Base-by-base conservation (phyloP, 2,329 filamentous ascomycete genomes). In the Dactylellina parvicollis region DNA sequence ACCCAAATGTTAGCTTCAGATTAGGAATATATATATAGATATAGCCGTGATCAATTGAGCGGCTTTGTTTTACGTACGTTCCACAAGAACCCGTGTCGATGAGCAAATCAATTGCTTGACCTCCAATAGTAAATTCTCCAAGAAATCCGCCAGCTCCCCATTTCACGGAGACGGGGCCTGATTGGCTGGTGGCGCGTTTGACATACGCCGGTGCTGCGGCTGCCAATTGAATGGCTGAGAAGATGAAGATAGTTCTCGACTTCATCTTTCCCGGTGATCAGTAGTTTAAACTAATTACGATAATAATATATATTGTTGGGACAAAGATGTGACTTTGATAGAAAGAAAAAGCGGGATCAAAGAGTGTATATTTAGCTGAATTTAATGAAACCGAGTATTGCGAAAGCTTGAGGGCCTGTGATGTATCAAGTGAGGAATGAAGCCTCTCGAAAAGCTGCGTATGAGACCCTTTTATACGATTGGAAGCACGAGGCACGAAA, bases 71-170 rank as follows among this genome's bases (percentile, higher is more conserved):
- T 18, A 44, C 59, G 32, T 64, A 64, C 47, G 18, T 44, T 46
- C 59, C 59, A n/a, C 59, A 54, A 44, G 59, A 64, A 12, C 59
- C 59, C 9, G 47, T 64, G 24, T 64, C 46, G 4, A 64, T 26
- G 3, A 64, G 34, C 14, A 64, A 44, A 44, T 64, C 46, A 1
- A 54, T 44, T 7, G 59, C 22, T 54, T 64, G 59, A 12, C 59
- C 34, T 44, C 47, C 47, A 24, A 64, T 54, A 14, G 46, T 64
- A 26, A 64, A 65, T 28, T 65, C 49, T 55, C 49, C 38, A 2
- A 55, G 38, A 14, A 64, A 65, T 22, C 60, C 60, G 0, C 4
- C 38, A 14, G 60, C 60, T 12, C 47, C 60, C 60, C 47, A 55
- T 55, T 38, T 47, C 8, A 55, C 49, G 4, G 38, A 26, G 1